phyloP scores from a whole-genome alignment of 129 eudicot species.

The Pulicaria dysenterica region DNA sequence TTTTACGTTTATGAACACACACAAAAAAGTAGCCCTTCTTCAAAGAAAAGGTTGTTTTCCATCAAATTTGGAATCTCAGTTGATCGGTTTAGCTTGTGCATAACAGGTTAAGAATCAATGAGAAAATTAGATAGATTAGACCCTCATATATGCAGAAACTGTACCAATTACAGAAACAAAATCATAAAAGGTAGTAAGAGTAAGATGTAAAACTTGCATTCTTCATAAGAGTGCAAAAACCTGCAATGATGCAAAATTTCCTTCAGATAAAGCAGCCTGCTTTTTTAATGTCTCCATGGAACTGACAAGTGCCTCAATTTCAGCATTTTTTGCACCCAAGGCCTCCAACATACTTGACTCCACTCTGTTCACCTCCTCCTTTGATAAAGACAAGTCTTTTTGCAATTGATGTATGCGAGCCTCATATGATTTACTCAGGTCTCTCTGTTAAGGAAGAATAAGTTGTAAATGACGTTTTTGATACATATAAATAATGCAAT shows the following conservation, averaged over 20 bases:
- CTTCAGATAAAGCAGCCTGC: constrained; percentile 93
- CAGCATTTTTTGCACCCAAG: constrained; percentile 89
- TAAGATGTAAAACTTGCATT: constrained; percentile 43
- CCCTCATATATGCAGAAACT: constrained; percentile 3
- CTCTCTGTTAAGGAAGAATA: constrained; percentile 64
- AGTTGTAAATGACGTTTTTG: constrained; percentile 25
- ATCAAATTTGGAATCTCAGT: constrained; percentile 2
- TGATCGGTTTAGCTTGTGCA: background rate
- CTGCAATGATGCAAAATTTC: constrained; percentile 92
- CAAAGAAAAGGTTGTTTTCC: background rate
- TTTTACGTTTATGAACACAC: background rate
- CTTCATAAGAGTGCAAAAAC: constrained; percentile 46
- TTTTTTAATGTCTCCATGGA: constrained; percentile 88
- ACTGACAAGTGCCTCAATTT: constrained; percentile 83
- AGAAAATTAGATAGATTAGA: constrained; percentile 20
- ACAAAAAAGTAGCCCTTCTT: background rate
- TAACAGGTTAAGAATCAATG: constrained; percentile 15
- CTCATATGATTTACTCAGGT: constrained; percentile 86
- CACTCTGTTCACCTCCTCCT: constrained; percentile 69
- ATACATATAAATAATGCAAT: constrained; percentile 7
- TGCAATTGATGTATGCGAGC: constrained; percentile 81
- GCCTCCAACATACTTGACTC: constrained; percentile 95
- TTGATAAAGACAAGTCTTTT: constrained; percentile 69
- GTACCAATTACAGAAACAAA: constrained; percentile 15
- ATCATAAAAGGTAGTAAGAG: constrained; percentile 33